Evolutionary conservation across 1,284 basidiomycete genomes (phyloP), one percentile per base, ranked within the genome.

Genomic region (Vanrija sp.): DNA sequence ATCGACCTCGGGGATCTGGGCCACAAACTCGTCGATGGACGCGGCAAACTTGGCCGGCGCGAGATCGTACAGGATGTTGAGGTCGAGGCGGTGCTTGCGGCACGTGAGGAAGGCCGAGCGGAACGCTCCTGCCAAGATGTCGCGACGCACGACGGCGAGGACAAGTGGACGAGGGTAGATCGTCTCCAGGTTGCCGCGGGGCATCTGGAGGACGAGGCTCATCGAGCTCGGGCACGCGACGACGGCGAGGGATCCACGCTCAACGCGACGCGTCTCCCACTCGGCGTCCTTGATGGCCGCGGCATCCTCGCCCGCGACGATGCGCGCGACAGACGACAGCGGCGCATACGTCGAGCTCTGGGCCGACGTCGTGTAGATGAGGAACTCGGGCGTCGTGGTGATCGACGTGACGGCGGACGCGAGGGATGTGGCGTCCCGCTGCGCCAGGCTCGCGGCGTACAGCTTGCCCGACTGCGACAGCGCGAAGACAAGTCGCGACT

Each of bases 161-260:
- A 98, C 93, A 58, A 99, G 78, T 1, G 95, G 89, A 34, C 96
- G 81, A 1, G 96, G 96, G 66, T 88, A 91, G 54, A 98, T 87
- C 0, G 92, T 97, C 79, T 99, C 96, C 52, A 99, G 73, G 74
- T 98, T 98, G 0, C 96, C 96, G 63, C 96, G 80, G 0, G 95
- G 96, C 93, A 98, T 98, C 78, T 99, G 96, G 14, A 99, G 78
- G 1, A 98, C 88, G 16, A 97, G 76, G 62, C 83, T 86, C 90
- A 96, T 98, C 8, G 84, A 79, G 60, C 86, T 91, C 3, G 91
- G 87, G 0, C 94, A 86, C 12, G 86, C 87, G 0, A 86, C 84
- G 1, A 96, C 90, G 26, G 95, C 91, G 55, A 86, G 78, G 1
- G 89, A 87, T 0, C 93, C 93, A 46, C 94, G 79, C 74, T 97